Evolutionary conservation across 306 rosid species (phyloP).

Genomic region (Begonia fuchsioides): DNA sequence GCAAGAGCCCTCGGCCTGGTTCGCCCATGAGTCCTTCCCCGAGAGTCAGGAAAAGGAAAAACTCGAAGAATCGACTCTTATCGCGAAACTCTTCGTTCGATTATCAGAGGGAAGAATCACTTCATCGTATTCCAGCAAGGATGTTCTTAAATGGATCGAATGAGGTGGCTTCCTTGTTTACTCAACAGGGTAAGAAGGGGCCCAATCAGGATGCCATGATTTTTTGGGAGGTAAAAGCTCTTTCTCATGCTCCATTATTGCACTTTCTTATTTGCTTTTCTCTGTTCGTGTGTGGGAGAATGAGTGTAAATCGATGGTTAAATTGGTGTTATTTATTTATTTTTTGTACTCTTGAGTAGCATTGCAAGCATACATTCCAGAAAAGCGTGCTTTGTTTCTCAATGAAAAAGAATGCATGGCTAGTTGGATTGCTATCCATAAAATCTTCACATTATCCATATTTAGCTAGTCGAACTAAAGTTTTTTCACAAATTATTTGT

Average conservation of each 20-base stretch:
- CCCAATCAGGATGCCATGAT: slow-evolving; percentile 95
- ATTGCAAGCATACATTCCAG: no score
- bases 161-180: slow-evolving; percentile 57
- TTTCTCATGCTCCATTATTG: not conserved
- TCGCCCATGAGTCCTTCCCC: slow-evolving; percentile 29
- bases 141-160: slow-evolving; percentile 56
- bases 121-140: slow-evolving; percentile 68
- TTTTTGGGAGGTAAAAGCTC: slow-evolving; percentile 90
- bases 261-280: not conserved
- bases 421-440: no score
- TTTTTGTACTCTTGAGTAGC: no score
- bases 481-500: no score
- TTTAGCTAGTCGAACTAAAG: no score
- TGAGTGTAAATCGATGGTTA: not conserved
- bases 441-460: no score
- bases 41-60: slow-evolving; percentile 23
- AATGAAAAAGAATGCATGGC: no score
- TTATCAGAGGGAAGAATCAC: slow-evolving; percentile 60
- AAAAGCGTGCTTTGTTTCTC: no score
- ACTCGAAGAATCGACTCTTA: slow-evolving; percentile 22
- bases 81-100: slow-evolving; percentile 49
- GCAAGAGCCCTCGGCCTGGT: slow-evolving; percentile 66
- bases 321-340: not conserved
- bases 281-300: not conserved
- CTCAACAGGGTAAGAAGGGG: slow-evolving; percentile 94